These are phyloP conservation scores for Pouteria glomerata DNA, from an alignment of 148 eudicot species.

Conservation along the genomic window DNA sequence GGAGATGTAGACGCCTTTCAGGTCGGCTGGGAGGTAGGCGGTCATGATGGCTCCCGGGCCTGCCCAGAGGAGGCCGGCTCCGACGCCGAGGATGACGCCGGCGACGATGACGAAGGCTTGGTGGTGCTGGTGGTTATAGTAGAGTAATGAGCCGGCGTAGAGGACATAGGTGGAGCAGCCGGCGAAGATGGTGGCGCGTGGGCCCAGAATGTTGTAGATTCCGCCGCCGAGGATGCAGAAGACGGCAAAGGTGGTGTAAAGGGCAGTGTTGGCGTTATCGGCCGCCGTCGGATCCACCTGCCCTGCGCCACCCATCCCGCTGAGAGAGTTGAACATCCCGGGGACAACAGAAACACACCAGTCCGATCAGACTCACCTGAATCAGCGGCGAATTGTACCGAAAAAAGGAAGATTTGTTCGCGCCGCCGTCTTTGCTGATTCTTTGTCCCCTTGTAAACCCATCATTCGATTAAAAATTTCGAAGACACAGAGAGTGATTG, in stretches of 20 bases:
- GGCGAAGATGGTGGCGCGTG: conserved; percentile 48
- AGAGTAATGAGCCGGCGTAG: conserved; percentile 67
- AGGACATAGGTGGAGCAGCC: conserved; percentile 80
- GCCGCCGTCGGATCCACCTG: conserved; percentile 88
- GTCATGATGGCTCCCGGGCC: conserved; percentile 97
- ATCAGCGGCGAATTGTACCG: conserved; percentile 76
- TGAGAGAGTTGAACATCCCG: conserved; percentile 88
- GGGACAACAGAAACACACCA: conserved; percentile 95
- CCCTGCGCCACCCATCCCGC: conserved; percentile 97
- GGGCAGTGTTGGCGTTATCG: conserved; percentile 91
- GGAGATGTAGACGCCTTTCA: conserved; percentile 75
- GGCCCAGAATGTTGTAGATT: conserved; percentile 87
- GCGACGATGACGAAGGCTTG: conserved; percentile 60
- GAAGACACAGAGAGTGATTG: background rate
- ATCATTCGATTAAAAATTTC: background rate
- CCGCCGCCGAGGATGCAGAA: conserved; percentile 89
- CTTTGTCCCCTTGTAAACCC: conserved; percentile 32
- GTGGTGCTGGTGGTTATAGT: conserved; percentile 64
- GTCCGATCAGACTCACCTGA: conserved; percentile 67
- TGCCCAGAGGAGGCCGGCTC: conserved; percentile 93
- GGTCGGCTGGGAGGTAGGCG: conserved; percentile 54
- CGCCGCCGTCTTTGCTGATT: conserved; percentile 11
- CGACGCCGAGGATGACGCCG: conserved; percentile 77
- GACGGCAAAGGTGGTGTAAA: conserved; percentile 77
- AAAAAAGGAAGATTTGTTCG: conserved; percentile 19